Evolutionary conservation across 345 rosid species (phyloP), one percentile per base, ranked within the genome.

Genomic region (Viola odorata): DNA sequence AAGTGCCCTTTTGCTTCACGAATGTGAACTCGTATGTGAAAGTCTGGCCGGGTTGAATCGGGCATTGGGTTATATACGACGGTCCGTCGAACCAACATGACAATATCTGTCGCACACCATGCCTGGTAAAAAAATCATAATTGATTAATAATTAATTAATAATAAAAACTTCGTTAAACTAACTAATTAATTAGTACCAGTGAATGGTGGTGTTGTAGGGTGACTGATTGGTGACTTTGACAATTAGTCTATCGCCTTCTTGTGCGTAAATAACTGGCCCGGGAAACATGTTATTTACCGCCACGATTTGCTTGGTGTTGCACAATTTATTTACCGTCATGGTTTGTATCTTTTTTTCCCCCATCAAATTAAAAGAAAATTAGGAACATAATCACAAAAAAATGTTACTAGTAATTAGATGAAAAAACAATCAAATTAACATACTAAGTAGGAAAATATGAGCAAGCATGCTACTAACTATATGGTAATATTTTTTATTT

Each of bases 1-100:
- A 77, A 0, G 98, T 88, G 55, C 91, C 97, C 75, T 77, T 86
- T 66, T 91, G 98, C 53, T 78, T 67, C 66, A 73, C 75, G 75
- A 91, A 49, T 5, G 81, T 84, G 74, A 91, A 91, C 72, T 84
- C 80, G 44, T 88, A 82, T 3, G 91, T 86, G 77, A 85, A 88
- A 63, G 73, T 77, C 53, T 86, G 86, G 8, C 98, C 94, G 1
- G 85, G 67, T 69, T 81, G 86, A 49, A 88, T 86, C 3, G 96
- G 96, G 64, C 96, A 91, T 56, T 91, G 98, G 12, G 96, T 91
- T 45, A 91, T 83, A 70, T 91, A 88, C 6, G 98, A 77, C 5
- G 98, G 94, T 55, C 96, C 96, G 63, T 88, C 98, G 49, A 75
- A 86, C 98, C 96, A 91, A 74, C 95, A 84, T 5, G 98, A 84